phyloP scores from a whole-genome alignment of 2,329 filamentous ascomycete species.

The Mycosphaerella sp. region DNA sequence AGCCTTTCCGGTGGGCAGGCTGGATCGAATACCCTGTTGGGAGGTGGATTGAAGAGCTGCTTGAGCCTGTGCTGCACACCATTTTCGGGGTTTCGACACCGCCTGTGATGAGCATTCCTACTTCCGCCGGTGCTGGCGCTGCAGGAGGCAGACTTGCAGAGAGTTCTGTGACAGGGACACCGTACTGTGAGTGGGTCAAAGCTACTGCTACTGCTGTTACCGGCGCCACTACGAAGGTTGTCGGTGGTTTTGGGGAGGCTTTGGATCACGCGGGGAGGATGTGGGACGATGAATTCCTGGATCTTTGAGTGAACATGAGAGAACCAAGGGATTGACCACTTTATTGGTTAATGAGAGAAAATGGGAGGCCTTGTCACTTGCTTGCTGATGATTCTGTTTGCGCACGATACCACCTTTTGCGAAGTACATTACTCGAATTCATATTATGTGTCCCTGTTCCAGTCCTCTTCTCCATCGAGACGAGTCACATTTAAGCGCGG shows the following conservation, averaged over 20 bases:
- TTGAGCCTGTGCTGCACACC: constrained; percentile 1
- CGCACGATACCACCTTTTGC: constrained; percentile 10
- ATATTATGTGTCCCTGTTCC: background rate
- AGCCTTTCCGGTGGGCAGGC: constrained; percentile 29
- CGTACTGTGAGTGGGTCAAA: constrained; percentile 12
- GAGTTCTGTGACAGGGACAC: constrained; percentile 1
- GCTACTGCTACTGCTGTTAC: constrained; percentile 12
- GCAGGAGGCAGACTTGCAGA: background rate
- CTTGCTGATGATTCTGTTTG: constrained; percentile 5
- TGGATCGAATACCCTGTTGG: constrained; percentile 27
- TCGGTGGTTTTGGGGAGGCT: constrained; percentile 21
- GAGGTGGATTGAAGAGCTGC: constrained; percentile 27
- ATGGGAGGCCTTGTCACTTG: background rate
- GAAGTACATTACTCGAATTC: background rate
- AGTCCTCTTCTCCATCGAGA: too few species aligned
- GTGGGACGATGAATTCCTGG: constrained; percentile 27
- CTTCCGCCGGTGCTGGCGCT: background rate
- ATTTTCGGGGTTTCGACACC: constrained; percentile 1
- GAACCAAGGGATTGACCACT: background rate
- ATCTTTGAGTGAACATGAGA: constrained; percentile 5
- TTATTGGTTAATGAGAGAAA: background rate
- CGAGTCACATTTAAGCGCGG: too few species aligned
- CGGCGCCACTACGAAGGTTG: constrained; percentile 17
- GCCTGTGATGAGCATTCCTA: background rate
- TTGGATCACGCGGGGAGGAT: constrained; percentile 27